Conservation (phyloP, 768 basidiomycete species). For the Phaeolepiota aurea region DNA sequence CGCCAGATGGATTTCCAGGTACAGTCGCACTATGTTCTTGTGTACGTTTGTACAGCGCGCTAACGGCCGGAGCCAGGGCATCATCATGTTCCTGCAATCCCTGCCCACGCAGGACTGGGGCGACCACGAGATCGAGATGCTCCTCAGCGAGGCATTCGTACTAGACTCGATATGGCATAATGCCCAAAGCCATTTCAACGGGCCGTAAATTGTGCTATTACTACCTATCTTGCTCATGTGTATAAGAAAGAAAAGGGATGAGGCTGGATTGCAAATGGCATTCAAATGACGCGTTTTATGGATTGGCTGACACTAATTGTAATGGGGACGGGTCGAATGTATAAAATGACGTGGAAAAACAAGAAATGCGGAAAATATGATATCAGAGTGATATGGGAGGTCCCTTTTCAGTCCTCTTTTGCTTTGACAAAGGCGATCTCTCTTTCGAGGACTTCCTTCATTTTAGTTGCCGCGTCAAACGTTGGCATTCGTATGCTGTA, state of each 20-base stretch:
- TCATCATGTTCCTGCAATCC: constrained; percentile 97
- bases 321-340: too few relatives aligned
- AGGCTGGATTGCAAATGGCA: too few relatives aligned
- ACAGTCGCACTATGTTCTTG: too few relatives aligned
- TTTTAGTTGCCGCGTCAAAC: constrained; percentile 45
- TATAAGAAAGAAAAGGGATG: too few relatives aligned
- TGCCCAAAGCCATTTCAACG: constrained; percentile 79
- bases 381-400: too few relatives aligned
- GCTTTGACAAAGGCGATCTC: constrained; percentile 47
- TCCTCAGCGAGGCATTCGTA: constrained; percentile 93
- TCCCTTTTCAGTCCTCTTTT: constrained; percentile 18
- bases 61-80: constrained; percentile 81
- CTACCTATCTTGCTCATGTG: too few relatives aligned
- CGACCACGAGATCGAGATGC: constrained; percentile 91
- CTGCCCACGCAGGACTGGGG: constrained; percentile 91
- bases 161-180: constrained; percentile 91
- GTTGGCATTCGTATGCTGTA: constrained; percentile 57
- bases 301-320: too few relatives aligned
- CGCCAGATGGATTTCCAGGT: constrained; percentile 99
- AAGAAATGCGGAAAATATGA: too few relatives aligned
- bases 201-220: too few relatives aligned
- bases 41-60: too few relatives aligned
- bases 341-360: too few relatives aligned
- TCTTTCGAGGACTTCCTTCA: constrained; percentile 53
- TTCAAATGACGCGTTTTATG: too few relatives aligned